phyloP scores from a whole-genome alignment of 1,284 basidiomycete species.

The Tylopilus sp. region DNA sequence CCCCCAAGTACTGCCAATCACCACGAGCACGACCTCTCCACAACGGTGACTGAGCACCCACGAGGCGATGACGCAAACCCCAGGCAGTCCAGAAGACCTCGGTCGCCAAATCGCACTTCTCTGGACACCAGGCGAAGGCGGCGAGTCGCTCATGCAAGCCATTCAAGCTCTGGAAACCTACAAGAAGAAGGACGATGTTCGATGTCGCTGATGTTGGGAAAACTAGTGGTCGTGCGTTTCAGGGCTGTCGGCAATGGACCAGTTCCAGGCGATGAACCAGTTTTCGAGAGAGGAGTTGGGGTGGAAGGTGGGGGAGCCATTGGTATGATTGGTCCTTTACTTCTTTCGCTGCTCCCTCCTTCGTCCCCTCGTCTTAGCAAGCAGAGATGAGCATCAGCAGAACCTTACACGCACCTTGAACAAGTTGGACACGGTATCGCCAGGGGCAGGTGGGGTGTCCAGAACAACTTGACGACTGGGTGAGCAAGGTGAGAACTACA shows the following conservation, averaged over 20 bases:
- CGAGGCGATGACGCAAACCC: slow-evolving; percentile 29
- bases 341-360: neutral
- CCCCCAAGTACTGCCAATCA: too few relatives aligned
- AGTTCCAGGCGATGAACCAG: slow-evolving; percentile 93
- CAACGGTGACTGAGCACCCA: neutral
- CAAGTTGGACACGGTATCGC: slow-evolving; percentile 82
- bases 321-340: slow-evolving; percentile 52
- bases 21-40: neutral
- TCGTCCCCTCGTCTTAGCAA: slow-evolving; percentile 2
- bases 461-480: slow-evolving; percentile 67
- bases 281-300: slow-evolving; percentile 89
- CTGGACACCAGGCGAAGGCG: slow-evolving; percentile 42
- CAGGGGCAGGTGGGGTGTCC: slow-evolving; percentile 77
- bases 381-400: neutral
- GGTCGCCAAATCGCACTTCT: slow-evolving; percentile 39
- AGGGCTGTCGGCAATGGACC: slow-evolving; percentile 97
- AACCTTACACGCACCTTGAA: slow-evolving; percentile 55
- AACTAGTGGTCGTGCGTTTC: slow-evolving; percentile 89
- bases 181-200: slow-evolving; percentile 65
- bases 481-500: slow-evolving; percentile 47
- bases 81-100: slow-evolving; percentile 42
- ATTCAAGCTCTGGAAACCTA: slow-evolving; percentile 74
- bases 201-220: neutral
- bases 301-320: slow-evolving; percentile 81
- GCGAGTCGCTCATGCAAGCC: slow-evolving; percentile 48